Evolutionary conservation across 495 filamentous ascomycete genomes (phyloP).

Genomic region (Podospora pseudoanserina): DNA sequence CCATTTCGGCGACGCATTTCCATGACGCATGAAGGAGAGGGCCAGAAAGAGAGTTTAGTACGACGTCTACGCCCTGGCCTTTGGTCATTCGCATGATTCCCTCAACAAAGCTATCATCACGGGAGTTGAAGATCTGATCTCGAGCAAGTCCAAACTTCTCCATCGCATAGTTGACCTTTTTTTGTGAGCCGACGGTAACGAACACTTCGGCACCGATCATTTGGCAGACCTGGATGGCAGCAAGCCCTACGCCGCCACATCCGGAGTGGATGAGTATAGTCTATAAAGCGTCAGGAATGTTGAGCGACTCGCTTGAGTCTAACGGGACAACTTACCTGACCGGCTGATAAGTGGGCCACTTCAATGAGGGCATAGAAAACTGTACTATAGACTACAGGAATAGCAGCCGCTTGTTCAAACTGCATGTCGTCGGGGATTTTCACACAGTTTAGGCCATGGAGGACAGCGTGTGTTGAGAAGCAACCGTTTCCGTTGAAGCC

Average conservation of each 20-base stretch:
- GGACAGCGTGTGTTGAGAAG: background rate
- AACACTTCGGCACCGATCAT: constrained; percentile 51
- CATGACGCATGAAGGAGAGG: constrained; percentile 49
- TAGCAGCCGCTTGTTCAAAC: constrained; percentile 31
- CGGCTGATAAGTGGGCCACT: constrained; percentile 37
- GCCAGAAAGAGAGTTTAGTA: constrained; percentile 56
- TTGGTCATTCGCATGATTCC: constrained; percentile 45
- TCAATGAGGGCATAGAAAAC: constrained; percentile 36
- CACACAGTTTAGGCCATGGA: background rate
- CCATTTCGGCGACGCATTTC: constrained; percentile 49
- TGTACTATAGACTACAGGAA: constrained; percentile 36
- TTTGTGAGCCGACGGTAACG: constrained; percentile 45
- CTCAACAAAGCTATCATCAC: constrained; percentile 38
- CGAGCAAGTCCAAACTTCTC: constrained; percentile 44
- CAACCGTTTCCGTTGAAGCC: background rate
- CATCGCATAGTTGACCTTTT: constrained; percentile 45
- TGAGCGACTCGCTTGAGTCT: background rate
- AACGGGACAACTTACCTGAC: constrained; percentile 29
- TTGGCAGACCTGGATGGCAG: constrained; percentile 52
- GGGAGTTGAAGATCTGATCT: constrained; percentile 50
- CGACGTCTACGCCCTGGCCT: constrained; percentile 52
- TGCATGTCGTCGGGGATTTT: constrained; percentile 25
- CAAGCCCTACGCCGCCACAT: constrained; percentile 54
- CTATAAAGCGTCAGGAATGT: background rate
- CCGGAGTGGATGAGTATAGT: constrained; percentile 56